Base-by-base conservation (phyloP, 768 basidiomycete species). In the Tylopilus rubrobrunneus region DNA sequence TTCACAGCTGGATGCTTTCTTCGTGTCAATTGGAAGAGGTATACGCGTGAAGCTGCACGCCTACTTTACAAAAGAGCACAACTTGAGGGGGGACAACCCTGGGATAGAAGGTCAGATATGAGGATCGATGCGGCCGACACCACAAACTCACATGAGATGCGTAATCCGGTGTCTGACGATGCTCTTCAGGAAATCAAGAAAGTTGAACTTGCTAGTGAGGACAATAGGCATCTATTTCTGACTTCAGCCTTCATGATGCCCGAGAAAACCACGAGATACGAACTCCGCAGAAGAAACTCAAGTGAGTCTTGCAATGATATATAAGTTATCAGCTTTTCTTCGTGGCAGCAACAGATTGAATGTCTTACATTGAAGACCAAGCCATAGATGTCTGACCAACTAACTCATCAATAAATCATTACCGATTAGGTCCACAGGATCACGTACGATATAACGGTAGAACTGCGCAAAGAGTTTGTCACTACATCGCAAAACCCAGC, bases 381-480 rank as follows among this genome's bases (percentile, higher is more conserved):
- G 15, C 86, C 85, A 64, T 86, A 87, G 8, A 86, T 85, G 61
- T 87, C 85, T 81, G 57, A 53, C 36, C 54, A 37, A 11, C 8
- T 7, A 8, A 8, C 2, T 31, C 10, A 31, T 31, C 25, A 48
- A 31, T 25, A 14, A 14, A 14, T 56, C 27, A 11, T 34, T 14
- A 45, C 45, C 44, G 45, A 25, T 7, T 14, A 25, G 25, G 25
- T 25, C 25, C 25, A 25, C 25, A 25, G 41, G 2, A 17, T 23
- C 33, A 67, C 81, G 66, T 62, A 85, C 84, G 84, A 64, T 81
- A 86, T 9, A 86, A 60, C 14, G 84, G 84, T 23, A 86, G 71
- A 23, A 81, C 84, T 84, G 49, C 14, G n/a, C 0, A 37, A 42
- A 46, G 17, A 14, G 17, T 19, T 12, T 7, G 43, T 67, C 47